These are phyloP conservation scores for Lathyrus aphaca DNA, from an alignment of 306 rosid species.

Conservation along the genomic window DNA sequence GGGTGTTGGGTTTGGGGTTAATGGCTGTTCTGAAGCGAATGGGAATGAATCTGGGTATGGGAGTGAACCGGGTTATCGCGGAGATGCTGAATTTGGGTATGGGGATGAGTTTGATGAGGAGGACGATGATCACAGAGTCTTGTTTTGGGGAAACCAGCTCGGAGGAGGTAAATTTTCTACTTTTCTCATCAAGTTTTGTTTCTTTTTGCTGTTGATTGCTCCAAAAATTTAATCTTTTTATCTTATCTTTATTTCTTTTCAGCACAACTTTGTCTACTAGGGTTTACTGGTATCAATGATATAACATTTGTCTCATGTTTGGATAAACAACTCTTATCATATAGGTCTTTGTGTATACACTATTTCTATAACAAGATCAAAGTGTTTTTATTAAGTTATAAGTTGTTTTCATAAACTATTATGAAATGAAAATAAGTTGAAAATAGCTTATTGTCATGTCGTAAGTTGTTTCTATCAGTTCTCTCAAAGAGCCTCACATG, in stretches of 20 bases:
- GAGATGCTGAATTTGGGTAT: conserved; percentile 96
- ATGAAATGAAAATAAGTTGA: background rate
- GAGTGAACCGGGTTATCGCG: conserved; percentile 98
- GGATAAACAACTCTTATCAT: background rate
- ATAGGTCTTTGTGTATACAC: background rate
- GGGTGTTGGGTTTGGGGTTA: conserved; percentile 64
- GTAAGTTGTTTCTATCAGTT: background rate
- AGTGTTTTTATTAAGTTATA: background rate
- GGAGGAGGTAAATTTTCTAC: conserved; percentile 55
- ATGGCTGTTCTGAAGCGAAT: conserved; percentile 71
- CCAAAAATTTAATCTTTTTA: background rate
- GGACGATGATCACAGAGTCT: conserved; percentile 74
- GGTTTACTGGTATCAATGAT: background rate
- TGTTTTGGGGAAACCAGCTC: conserved; percentile 78
- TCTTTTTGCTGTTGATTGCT: background rate
- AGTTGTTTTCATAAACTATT: background rate
- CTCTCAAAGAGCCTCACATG: background rate
- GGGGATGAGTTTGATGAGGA: conserved; percentile 97
- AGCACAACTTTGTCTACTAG: background rate
- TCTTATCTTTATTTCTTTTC: too few relatives aligned
- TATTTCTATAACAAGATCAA: too few relatives aligned
- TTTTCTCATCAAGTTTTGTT: background rate
- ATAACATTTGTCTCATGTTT: background rate
- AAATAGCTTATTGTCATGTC: background rate
- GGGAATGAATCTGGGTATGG: conserved; percentile 94